These are phyloP conservation scores for Hydnum rufescens DNA, from an alignment of 768 basidiomycete genomes.

Conservation along the genomic window DNA sequence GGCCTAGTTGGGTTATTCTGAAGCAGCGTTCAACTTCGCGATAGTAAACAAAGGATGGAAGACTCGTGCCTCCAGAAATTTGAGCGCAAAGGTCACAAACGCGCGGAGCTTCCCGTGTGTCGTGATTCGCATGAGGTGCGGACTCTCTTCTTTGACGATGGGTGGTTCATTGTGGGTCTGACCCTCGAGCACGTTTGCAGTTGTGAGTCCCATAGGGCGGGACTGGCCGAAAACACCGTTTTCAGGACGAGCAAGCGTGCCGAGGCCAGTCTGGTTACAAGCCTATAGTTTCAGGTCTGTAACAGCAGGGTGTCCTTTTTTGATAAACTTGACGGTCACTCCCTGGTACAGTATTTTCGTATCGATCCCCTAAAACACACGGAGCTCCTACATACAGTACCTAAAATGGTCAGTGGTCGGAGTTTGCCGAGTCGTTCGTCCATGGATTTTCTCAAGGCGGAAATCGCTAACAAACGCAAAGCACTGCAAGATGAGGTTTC, in stretches of 20 bases:
- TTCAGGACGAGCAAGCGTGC: no score
- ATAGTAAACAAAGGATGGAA: not conserved
- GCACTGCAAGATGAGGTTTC: conserved; percentile 27
- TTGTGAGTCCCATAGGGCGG: no score
- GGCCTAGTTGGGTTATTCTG: conserved; percentile 6
- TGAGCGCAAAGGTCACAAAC: conserved; percentile 11
- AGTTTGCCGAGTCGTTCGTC: not conserved
- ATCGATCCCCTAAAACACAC: no score
- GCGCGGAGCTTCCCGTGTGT: conserved; percentile 8
- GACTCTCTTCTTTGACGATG: not conserved
- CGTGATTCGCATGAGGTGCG: conserved; percentile 12
- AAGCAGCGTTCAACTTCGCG: not conserved
- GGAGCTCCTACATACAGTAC: no score
- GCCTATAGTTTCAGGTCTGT: no score
- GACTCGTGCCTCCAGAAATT: conserved; percentile 10
- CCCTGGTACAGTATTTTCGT: no score
- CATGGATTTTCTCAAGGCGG: conserved; percentile 85
- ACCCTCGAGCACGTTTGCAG: no score
- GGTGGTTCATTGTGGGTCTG: not conserved
- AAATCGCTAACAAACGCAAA: conserved; percentile 78
- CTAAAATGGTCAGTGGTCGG: no score
- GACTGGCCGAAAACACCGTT: no score
- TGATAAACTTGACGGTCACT: no score
- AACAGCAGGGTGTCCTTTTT: no score
- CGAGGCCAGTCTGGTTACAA: no score